Evolutionary conservation across 1,284 basidiomycete genomes (phyloP).

Genomic region (Cryptococcus sp.): DNA sequence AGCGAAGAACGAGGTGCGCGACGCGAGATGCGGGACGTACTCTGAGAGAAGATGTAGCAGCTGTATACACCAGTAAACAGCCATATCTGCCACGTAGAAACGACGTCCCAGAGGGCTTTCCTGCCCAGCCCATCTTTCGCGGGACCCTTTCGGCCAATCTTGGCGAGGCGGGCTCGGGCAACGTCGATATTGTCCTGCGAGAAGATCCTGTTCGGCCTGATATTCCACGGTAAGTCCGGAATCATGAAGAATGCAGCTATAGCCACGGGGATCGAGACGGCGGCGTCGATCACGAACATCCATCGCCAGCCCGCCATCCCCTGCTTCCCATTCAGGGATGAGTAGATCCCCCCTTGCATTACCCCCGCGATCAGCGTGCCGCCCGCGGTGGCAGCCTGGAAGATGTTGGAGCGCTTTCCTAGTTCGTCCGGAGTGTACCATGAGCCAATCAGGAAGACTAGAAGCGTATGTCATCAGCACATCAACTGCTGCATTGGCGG

Average conservation of each 20-base stretch:
- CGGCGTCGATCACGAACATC: conserved; percentile 25
- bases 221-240: too few relatives aligned
- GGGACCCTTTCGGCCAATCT: conserved; percentile 17
- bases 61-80: conserved; percentile 19
- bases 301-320: conserved; percentile 14
- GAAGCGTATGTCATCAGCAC: not conserved
- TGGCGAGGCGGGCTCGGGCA: conserved; percentile 7
- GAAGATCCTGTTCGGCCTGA: too few relatives aligned
- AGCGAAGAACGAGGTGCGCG: too few relatives aligned
- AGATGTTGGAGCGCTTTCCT: conserved; percentile 5
- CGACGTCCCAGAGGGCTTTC: conserved; percentile 23
- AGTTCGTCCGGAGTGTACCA: conserved; percentile 19
- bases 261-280: conserved; percentile 5
- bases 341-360: conserved; percentile 12
- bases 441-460: conserved; percentile 7
- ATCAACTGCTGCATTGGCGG: not conserved
- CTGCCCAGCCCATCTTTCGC: conserved; percentile 18
- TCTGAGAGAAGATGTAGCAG: conserved; percentile 18
- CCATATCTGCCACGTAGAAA: conserved; percentile 39
- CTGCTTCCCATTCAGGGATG: conserved; percentile 8
- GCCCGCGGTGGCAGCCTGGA: conserved; percentile 24
- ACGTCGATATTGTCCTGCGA: too few relatives aligned
- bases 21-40: conserved; percentile 1
- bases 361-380: conserved; percentile 16
- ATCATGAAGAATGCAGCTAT: too few relatives aligned